Percentiles rank a stretch among this genome's conserved stretches.
These are phyloP conservation scores for Ampelomyces quisqualis DNA, from an alignment of 2,329 filamentous ascomycete species.

Conservation along the genomic window DNA sequence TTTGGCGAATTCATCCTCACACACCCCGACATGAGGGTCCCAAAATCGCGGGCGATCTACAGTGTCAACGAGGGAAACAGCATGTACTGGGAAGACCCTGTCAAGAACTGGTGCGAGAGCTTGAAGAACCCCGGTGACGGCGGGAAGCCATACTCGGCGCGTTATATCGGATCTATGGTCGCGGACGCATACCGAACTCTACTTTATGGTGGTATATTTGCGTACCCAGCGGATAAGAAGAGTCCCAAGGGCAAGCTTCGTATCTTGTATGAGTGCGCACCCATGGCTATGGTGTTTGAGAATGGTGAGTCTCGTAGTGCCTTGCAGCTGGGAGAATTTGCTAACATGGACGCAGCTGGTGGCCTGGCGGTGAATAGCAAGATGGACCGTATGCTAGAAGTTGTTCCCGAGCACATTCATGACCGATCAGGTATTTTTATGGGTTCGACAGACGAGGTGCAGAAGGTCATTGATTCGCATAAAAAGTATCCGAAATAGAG, in stretches of 20 bases:
- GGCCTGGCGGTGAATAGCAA: slow-evolving; percentile 89
- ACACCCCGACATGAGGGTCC: slow-evolving; percentile 90
- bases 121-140: slow-evolving; percentile 75
- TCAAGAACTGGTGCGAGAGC: slow-evolving; percentile 83
- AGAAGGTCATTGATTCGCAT: slow-evolving; percentile 88
- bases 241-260: slow-evolving; percentile 96
- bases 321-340: neutral
- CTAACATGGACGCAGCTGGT: slow-evolving; percentile 62
- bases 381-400: slow-evolving; percentile 86
- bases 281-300: slow-evolving; percentile 98
- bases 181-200: slow-evolving; percentile 96
- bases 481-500: slow-evolving; percentile 53
- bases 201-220: slow-evolving; percentile 94
- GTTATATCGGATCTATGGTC: slow-evolving; percentile 98
- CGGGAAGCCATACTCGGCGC: slow-evolving; percentile 87
- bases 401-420: slow-evolving; percentile 89
- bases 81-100: slow-evolving; percentile 88
- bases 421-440: slow-evolving; percentile 95
- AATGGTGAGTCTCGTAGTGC: slow-evolving; percentile 67
- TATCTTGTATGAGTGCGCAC: slow-evolving; percentile 96
- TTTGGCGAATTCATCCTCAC: slow-evolving; percentile 98
- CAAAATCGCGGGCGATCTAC: slow-evolving; percentile 81
- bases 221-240: slow-evolving; percentile 97
- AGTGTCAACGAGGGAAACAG: slow-evolving; percentile 99
- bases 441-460: slow-evolving; percentile 90